Base-by-base conservation (phyloP, 1,284 basidiomycete genomes). In the Trametes hirsuta region DNA sequence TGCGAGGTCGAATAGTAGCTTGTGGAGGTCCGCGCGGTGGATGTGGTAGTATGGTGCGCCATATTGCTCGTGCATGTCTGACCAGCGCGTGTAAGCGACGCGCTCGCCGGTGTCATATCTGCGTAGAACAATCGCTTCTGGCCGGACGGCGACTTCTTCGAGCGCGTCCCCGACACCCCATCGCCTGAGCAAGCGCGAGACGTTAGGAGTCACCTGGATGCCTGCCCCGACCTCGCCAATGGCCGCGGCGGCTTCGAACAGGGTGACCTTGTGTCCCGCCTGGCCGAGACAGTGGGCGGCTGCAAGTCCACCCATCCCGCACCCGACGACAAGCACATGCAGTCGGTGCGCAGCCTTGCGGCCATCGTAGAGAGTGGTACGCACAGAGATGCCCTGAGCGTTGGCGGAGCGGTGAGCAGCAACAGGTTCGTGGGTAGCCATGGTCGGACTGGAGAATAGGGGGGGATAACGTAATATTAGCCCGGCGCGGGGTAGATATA, bases 1-100 rank as follows among this genome's bases (percentile, higher is more conserved):
- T 9, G 81, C 81, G 36, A 82, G 75, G 24, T 82, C 81, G 61
- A 78, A 79, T 12, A 88, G 73, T 15, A 85, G 72, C 9, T 76
- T 71, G 63, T 84, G 81, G 41, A 89, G 77, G 56, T 86, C 83
- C 12, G 83, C 83, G 55, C 87, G 83, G 77, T 89, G 77, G 50
- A 80, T 72, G 61, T 82, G 79, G 64, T 78, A 80, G 68, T 81
- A 82, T 1, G 81, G 80, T 45, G 78, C 72, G 51, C 77, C 79
- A 64, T 77, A 76, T n/a, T 75, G 71, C 21, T 72, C 69, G 69
- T 80, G 77, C 15, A 66, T 57, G 18, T 71, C 65, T 1, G 72
- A 73, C 75, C 77, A 79, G 21, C 70, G 69, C n/a, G 78, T 79
- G 62, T 75, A 77, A 5, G 78, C 80, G 25, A 82, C 74, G 9